These are phyloP conservation scores for Eustoma russellianum DNA, from an alignment of 257 asterid species.

Conservation along the genomic window DNA sequence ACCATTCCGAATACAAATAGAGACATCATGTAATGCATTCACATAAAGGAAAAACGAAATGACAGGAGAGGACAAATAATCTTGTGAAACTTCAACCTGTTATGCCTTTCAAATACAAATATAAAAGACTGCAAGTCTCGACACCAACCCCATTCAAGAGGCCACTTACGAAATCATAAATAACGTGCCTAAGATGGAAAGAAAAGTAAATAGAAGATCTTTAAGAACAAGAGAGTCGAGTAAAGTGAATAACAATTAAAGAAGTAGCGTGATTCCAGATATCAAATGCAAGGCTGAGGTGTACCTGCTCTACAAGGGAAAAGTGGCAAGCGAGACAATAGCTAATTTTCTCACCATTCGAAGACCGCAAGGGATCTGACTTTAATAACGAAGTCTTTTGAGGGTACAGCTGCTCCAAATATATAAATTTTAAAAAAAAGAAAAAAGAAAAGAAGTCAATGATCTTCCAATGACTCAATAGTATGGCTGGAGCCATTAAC, in stretches of 20 bases:
- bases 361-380: slow-evolving; percentile 31
- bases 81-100: slow-evolving; percentile 42
- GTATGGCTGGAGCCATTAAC: no score
- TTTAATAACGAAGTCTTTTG: slow-evolving; percentile 53
- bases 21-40: slow-evolving; percentile 3
- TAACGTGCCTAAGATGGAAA: slow-evolving; percentile 55
- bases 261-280: neutral
- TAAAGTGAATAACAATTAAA: neutral
- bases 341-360: slow-evolving; percentile 54
- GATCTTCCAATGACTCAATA: neutral
- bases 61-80: neutral
- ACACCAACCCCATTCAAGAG: slow-evolving; percentile 99
- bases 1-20: slow-evolving; percentile 57
- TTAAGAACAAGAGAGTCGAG: neutral
- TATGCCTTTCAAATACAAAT: slow-evolving; percentile 83
- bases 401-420: slow-evolving; percentile 50
- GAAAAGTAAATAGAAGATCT: neutral
- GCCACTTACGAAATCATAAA: slow-evolving; percentile 69
- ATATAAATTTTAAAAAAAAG: no score
- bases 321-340: slow-evolving; percentile 83
- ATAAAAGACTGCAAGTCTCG: slow-evolving; percentile 90
- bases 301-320: slow-evolving; percentile 94
- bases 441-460: neutral
- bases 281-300: slow-evolving; percentile 2
- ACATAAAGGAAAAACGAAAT: slow-evolving; percentile 1